Conservation (phyloP, 306 rosid genomes). For the Aeschynomene evenia region DNA sequence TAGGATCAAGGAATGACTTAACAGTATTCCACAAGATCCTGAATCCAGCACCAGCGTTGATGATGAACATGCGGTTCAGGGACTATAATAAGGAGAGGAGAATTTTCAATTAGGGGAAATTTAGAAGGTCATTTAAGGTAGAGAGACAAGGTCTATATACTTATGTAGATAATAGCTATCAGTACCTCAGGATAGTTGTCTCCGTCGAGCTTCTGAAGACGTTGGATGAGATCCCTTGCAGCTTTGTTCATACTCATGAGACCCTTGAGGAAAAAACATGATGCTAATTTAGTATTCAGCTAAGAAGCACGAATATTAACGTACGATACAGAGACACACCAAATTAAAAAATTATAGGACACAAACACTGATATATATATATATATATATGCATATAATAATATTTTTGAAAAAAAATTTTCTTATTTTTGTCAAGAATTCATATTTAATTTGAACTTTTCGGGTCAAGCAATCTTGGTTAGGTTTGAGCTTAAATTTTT, state of each 20-base stretch:
- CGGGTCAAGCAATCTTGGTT: no score
- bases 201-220: slow-evolving; percentile 90
- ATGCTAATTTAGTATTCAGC: background rate
- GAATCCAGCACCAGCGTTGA: slow-evolving; percentile 98
- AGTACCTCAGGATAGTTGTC: slow-evolving; percentile 94
- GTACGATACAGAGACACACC: no score
- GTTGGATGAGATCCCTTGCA: slow-evolving; percentile 83
- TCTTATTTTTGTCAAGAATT: no score
- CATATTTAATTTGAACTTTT: no score
- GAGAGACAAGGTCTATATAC: background rate
- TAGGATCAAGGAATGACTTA: no score
- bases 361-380: no score
- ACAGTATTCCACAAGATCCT: slow-evolving; percentile 94
- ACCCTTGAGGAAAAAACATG: slow-evolving; percentile 61
- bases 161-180: background rate
- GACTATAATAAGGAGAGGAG: slow-evolving; percentile 42
- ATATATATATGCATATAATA: no score
- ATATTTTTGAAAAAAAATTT: no score
- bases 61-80: slow-evolving; percentile 92
- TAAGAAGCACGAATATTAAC: no score
- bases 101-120: slow-evolving; percentile 19
- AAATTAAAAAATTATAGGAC: no score
- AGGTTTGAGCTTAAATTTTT: no score
- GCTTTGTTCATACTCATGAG: slow-evolving; percentile 75
- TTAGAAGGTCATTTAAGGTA: slow-evolving; percentile 11